A percentile compares a stretch with the other conserved stretches of the same genome.
Conservation (phyloP, 108 stramenopile species). For the Stephanodiscus triporus region DNA sequence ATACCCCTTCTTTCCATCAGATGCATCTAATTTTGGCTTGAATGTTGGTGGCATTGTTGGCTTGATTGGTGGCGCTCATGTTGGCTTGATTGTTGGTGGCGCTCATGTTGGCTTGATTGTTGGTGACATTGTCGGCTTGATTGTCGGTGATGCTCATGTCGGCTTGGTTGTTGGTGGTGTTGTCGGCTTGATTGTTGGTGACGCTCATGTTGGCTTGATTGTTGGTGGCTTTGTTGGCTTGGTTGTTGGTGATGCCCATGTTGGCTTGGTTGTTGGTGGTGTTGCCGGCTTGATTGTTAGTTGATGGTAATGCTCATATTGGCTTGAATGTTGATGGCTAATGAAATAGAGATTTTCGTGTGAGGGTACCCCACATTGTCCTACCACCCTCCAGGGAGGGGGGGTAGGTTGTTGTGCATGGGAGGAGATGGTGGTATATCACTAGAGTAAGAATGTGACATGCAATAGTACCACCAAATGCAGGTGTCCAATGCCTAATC, state of each 20-base stretch:
- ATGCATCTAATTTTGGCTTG: neutral
- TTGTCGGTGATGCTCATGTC: too few relatives aligned
- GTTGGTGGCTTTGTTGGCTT: neutral
- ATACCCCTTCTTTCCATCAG: slow-evolving; percentile 16
- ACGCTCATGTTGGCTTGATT: neutral
- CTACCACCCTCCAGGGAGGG: neutral
- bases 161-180: neutral
- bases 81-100: too few relatives aligned
- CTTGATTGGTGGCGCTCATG: neutral
- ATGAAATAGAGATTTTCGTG: too few relatives aligned
- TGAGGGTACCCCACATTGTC: neutral
- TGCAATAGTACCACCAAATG: too few relatives aligned
- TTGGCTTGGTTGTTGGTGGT: neutral
- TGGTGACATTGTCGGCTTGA: too few relatives aligned
- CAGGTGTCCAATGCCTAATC: too few relatives aligned
- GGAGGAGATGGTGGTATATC: too few relatives aligned
- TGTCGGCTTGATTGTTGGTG: too few relatives aligned
- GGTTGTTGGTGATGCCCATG: neutral
- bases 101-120: neutral
- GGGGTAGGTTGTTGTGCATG: too few relatives aligned
- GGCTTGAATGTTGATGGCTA: neutral
- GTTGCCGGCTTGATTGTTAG: neutral
- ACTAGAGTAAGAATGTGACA: too few relatives aligned
- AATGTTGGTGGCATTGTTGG: too few relatives aligned
- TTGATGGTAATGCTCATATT: neutral